phyloP scores from a whole-genome alignment of 176 grass and related monocot species.

The Lolium multiflorum region DNA sequence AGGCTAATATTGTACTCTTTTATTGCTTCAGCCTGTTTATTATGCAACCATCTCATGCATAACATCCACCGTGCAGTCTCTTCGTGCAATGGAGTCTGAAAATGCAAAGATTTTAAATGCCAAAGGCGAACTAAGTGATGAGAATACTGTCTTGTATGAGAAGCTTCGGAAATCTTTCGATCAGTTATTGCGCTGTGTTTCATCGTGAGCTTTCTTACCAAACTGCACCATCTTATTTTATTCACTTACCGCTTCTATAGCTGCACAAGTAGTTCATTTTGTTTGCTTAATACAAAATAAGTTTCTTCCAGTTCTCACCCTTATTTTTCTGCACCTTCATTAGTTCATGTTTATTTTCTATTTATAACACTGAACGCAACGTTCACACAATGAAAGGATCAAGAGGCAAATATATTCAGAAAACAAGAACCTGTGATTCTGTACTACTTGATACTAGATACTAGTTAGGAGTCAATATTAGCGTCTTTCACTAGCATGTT shows the following conservation, averaged over 20 bases:
- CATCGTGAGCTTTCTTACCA: conserved; percentile 57
- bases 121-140: conserved; percentile 93
- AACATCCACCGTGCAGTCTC: conserved; percentile 55
- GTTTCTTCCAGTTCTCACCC: conserved; percentile 7
- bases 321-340: neutral
- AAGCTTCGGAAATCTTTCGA: conserved; percentile 73
- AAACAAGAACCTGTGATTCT: conserved; percentile 27
- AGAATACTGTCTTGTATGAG: conserved; percentile 74
- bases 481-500: conserved; percentile 25
- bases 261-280: conserved; percentile 12
- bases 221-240: neutral
- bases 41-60: conserved; percentile 6
- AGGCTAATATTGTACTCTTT: conserved; percentile 37
- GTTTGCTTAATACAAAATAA: conserved; percentile 9
- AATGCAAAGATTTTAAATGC: conserved; percentile 88
- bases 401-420: neutral
- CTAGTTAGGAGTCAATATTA: conserved; percentile 20
- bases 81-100: conserved; percentile 78
- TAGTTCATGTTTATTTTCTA: conserved; percentile 6
- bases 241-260: neutral
- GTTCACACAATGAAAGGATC: neutral
- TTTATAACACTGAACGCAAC: neutral
- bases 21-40: neutral
- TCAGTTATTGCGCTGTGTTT: conserved; percentile 66
- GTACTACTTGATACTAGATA: neutral